phyloP scores from a whole-genome alignment of 306 rosid genomes.

The Ammopiptanthus mongolicus region DNA sequence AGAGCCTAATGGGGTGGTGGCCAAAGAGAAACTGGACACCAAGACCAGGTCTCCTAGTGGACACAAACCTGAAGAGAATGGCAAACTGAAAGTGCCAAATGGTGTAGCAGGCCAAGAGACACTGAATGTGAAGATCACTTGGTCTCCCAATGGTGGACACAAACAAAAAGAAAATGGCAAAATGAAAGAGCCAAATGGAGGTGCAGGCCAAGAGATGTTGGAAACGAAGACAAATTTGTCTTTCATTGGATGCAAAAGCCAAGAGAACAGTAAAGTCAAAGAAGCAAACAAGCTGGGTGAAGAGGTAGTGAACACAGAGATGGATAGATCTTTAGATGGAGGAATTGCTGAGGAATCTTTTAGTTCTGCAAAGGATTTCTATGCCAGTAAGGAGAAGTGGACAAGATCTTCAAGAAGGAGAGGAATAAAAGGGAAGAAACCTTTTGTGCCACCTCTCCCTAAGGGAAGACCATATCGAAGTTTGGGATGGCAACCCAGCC shows the following conservation, averaged over 20 bases:
- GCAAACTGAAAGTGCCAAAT: background rate
- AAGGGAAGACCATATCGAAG: slow-evolving; percentile 31
- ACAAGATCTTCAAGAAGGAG: slow-evolving; percentile 26
- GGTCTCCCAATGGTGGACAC: background rate
- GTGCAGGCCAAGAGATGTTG: slow-evolving; percentile 5
- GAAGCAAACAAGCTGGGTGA: background rate
- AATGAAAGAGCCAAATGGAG: background rate
- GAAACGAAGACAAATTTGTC: background rate
- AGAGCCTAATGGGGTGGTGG: background rate
- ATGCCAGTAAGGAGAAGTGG: slow-evolving; percentile 26
- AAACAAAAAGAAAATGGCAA: slow-evolving; percentile 10
- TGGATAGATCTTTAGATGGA: background rate
- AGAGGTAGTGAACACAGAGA: slow-evolving; percentile 12
- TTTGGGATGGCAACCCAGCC: slow-evolving; percentile 74
- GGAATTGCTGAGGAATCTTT: slow-evolving; percentile 28
- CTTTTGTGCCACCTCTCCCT: slow-evolving; percentile 62
- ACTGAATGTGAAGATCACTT: background rate
- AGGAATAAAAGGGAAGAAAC: slow-evolving; percentile 47
- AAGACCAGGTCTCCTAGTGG: slow-evolving; percentile 22
- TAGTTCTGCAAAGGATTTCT: slow-evolving; percentile 39
- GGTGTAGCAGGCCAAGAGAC: background rate
- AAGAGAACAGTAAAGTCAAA: background rate
- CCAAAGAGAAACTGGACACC: slow-evolving; percentile 12
- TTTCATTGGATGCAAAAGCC: background rate
- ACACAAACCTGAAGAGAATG: slow-evolving; percentile 19